Base-by-base conservation (phyloP, 75 land plant species). In the Sequoiadendron giganteum region DNA sequence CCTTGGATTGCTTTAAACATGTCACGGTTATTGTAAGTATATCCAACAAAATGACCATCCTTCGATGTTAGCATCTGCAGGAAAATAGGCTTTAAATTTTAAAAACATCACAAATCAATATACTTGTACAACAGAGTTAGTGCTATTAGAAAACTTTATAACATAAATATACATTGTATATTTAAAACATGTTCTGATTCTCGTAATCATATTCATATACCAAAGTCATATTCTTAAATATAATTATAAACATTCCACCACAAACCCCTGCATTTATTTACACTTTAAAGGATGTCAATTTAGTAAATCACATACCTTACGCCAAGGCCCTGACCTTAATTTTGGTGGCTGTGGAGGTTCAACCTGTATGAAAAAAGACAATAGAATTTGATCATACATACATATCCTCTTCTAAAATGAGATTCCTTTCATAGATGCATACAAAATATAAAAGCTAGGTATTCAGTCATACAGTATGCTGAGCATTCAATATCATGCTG, bases 251-350 rank as follows among this genome's bases (percentile, higher is more conserved):
- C 72, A 68, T 10, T 73, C 1, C 38, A 32, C 38, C 77, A 30
- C 10, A 3, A 72, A 73, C 77, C 34, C 77, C 77, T 34, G 34
- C 38, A 30, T 13, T 73, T 73, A 73, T 32, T 73, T 34, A 73
- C 13, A 32, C 72, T 32, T 32, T 2, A 32, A 34, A 73, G 77
- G 28, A 73, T 73, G 15, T 73, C 2, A 73, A 73, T 73, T 73
- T 34, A 73, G 77, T 73, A 34, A 73, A 73, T 73, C 28, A 54
- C 21, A 28, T 89, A 95, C 98, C 95, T 95, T 96, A 15, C 98
- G 85, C 98, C 98, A 96, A 43, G 98, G 98, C 68, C 98, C 98
- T 43, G 93, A 94, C 86, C 83, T 92, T 80, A 95, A 90, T 43
- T 86, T 56, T 21, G 78, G 86, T 19, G 91, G 92, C 40, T 90